Evolutionary conservation across 345 rosid species (phyloP), one percentile per base, ranked within the genome.

Genomic region (Populus pruinosa): DNA sequence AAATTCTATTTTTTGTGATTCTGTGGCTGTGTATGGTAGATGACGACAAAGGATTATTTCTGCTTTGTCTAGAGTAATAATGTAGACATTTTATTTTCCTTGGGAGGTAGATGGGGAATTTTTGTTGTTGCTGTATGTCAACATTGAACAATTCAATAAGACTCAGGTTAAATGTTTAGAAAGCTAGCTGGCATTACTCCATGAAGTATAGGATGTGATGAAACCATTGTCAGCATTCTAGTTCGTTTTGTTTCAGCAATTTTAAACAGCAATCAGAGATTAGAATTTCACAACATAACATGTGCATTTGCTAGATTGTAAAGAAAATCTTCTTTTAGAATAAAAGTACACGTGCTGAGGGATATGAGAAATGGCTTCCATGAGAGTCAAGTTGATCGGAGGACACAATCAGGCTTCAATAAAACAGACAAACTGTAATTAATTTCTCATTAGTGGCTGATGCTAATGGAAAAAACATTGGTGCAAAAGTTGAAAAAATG

Each of bases 61-160:
- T 43, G 13, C 50, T n/a, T 75, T 66, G 64, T 12, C 68, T 66
- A 41, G 17, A 61, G 36, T 33, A 7, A 55, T 18, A 29, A 38
- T 74, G 36, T 11, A 5, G 8, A 17, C 56, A 63, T 63, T 14
- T 69, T 59, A 33, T 78, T 67, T 61, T 55, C 20, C 27, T 62
- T 77, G 36, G 49, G 33, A 53, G 36, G 63, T 56, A 73, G 72
- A 56, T 49, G 50, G 77, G 44, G 62, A 61, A 56, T 16, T 70
- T 78, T 70, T 67, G 4, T 10, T 63, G 70, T 33, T 75, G 61
- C 47, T 41, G 66, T 63, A 56, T 75, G 41, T 78, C 82, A 43
- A 43, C 13, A 20, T 76, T 55, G 78, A 63, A 71, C 74, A 69
- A 69, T 67, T 65, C 33, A 69, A 71, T 43, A 36, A 61, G 41